Conservation (phyloP, 164 flowering plant species). For the Vitis riparia region DNA sequence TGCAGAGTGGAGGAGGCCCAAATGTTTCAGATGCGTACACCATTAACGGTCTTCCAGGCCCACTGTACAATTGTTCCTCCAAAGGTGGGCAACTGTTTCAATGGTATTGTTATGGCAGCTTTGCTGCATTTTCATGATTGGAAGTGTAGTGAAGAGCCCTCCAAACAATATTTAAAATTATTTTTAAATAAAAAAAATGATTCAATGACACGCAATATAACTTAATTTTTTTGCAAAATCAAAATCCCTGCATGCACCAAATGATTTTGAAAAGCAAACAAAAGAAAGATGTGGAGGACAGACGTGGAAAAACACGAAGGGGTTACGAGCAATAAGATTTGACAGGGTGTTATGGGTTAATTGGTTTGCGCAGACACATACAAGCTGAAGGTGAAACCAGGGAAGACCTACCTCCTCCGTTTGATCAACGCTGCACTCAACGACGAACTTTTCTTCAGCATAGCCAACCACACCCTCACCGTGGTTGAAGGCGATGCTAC, state of each 20-base stretch:
- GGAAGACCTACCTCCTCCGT: constrained; percentile 56
- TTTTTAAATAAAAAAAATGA: no score
- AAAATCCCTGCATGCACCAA: no score
- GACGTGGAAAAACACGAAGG: no score
- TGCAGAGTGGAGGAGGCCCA: constrained; percentile 53
- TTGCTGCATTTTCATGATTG: no score
- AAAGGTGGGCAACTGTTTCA: constrained; percentile 30
- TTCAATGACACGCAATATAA: no score
- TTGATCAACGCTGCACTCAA: constrained; percentile 71
- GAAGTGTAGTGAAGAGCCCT: no score
- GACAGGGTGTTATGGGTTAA: neutral
- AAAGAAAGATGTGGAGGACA: no score
- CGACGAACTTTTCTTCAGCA: constrained; percentile 63
- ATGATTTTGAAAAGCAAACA: no score
- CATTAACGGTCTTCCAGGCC: constrained; percentile 65
- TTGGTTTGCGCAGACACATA: constrained; percentile 41
- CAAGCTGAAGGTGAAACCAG: constrained; percentile 50
- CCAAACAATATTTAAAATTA: no score
- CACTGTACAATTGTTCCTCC: constrained; percentile 50
- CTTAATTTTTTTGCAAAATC: no score
- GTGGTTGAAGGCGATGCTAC: constrained; percentile 58
- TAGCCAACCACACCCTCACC: constrained; percentile 56
- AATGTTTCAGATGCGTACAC: constrained; percentile 63
- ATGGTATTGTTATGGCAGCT: no score
- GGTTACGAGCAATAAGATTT: neutral